Evolutionary conservation across 1,284 basidiomycete genomes (phyloP).

Genomic region (Malassezia vespertilionis): DNA sequence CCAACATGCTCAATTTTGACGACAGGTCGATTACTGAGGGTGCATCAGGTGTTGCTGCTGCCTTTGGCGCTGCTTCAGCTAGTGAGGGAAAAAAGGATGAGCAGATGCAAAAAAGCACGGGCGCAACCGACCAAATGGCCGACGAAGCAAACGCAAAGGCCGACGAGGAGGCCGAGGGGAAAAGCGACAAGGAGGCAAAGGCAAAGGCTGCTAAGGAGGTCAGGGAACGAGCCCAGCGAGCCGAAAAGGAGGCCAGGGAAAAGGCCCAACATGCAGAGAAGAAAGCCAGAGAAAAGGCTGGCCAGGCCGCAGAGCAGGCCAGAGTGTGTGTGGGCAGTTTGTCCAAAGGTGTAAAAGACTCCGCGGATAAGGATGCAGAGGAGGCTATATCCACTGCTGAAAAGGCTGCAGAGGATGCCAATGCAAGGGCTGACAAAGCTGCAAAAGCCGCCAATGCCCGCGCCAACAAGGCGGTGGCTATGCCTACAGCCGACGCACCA

Average conservation of each 20-base stretch:
- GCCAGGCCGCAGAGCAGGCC: neutral
- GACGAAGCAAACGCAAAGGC: neutral
- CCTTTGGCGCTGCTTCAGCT: conserved; percentile 12
- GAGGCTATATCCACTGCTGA: neutral
- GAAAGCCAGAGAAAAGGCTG: neutral
- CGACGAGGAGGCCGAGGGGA: neutral
- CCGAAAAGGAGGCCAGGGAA: neutral
- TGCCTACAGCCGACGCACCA: conserved; percentile 1
- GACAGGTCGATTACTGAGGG: conserved; percentile 20
- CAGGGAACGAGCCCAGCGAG: too few species aligned
- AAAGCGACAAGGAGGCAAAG: neutral
- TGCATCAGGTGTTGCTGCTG: too few species aligned
- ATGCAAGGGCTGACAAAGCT: neutral
- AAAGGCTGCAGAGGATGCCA: neutral
- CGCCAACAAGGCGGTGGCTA: neutral
- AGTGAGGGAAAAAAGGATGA: too few species aligned
- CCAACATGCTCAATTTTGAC: conserved; percentile 56
- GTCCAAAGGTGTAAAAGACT: neutral
- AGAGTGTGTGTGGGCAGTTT: too few species aligned
- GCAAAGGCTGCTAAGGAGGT: neutral
- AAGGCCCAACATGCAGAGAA: neutral
- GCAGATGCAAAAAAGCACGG: too few species aligned
- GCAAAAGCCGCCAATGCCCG: neutral
- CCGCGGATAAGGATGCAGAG: neutral
- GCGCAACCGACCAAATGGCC: too few species aligned